Conservation (phyloP, 1,284 basidiomycete genomes). For the Somion occarium region DNA sequence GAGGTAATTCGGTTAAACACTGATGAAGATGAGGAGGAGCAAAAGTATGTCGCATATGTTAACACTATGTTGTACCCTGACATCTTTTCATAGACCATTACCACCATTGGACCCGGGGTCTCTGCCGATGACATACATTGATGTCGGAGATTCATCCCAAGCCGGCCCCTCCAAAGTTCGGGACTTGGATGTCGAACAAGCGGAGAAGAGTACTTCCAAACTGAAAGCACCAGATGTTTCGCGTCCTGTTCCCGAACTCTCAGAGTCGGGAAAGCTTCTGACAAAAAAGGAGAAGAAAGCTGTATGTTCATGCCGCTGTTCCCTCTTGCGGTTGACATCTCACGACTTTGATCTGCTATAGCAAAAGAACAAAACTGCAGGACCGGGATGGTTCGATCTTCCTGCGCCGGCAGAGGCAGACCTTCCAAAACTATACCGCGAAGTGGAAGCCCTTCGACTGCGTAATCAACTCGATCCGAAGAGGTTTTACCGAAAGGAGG, state of each 20-base stretch:
- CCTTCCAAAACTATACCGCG: constrained; percentile 80
- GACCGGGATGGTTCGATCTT: constrained; percentile 87
- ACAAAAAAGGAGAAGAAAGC: constrained; percentile 69
- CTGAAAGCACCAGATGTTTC: constrained; percentile 48
- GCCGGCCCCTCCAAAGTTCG: constrained; percentile 44
- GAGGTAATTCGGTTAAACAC: constrained; percentile 32
- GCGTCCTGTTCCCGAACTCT: constrained; percentile 50
- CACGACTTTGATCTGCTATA: constrained; percentile 24
- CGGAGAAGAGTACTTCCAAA: constrained; percentile 42
- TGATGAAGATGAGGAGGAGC: constrained; percentile 21
- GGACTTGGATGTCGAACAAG: constrained; percentile 57
- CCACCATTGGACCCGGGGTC: constrained; percentile 61
- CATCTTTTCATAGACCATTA: constrained; percentile 41
- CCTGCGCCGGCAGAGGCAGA: constrained; percentile 81
- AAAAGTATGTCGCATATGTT: constrained; percentile 25
- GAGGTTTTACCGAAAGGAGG: constrained; percentile 86
- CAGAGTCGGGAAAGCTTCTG: constrained; percentile 52
- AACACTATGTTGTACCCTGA: constrained; percentile 9
- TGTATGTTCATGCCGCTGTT: constrained; percentile 32
- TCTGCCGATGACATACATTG: constrained; percentile 60
- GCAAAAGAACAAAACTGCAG: constrained; percentile 74
- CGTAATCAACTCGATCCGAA: constrained; percentile 95
- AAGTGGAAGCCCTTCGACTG: constrained; percentile 90
- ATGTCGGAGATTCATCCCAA: constrained; percentile 37
- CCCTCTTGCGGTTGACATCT: not conserved